Evolutionary conservation across 345 rosid species (phyloP), one percentile per base, ranked within the genome.

Genomic region (Salix purpurea): DNA sequence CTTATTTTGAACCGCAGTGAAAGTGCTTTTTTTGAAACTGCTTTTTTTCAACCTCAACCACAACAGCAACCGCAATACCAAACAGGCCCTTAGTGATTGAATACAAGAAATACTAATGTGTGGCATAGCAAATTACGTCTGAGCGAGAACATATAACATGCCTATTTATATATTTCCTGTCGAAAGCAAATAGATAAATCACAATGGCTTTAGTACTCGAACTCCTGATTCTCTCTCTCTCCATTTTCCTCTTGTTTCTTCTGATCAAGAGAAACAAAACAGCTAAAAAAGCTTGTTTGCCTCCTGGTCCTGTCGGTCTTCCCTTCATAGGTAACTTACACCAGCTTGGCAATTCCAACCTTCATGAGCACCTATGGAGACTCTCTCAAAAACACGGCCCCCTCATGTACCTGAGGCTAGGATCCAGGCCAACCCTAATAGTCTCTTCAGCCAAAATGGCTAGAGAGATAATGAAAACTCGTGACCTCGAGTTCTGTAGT

Each of bases 341-440:
- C 73, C 90, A 85, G 50, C 76, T 90, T 65, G 62, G 69, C 44
- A 68, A 4, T 66, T 80, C 82, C 46, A 50, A 52, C 73, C 82
- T 74, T 16, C 90, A 86, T 71, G 65, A 7, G 4, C 65, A 74
- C 65, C 69, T 91, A 24, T 77, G 86, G 83, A 87, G 77, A 0
- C 87, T 91, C 12, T 90, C 94, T 6, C 73, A 77, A n/a, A 83
- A 81, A 65, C 84, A 85, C 69, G 93, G 91, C 67, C 83, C 92
- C 15, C 81, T 91, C 15, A 74, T 90, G 86, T 82, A 79, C 34
- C 23, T 88, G 30, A 74, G 76, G 18, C 80, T 90, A 7, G 94
- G 90, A 11, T 66, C 6, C 15, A 72, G 70, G 42, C 81, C 86
- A 30, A 40, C 82, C 8, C 18, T 88, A 0, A 72, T 90, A 32